Evolutionary conservation across 2,329 filamentous ascomycete genomes (phyloP).

Genomic region (Hansfordia pulvinata): DNA sequence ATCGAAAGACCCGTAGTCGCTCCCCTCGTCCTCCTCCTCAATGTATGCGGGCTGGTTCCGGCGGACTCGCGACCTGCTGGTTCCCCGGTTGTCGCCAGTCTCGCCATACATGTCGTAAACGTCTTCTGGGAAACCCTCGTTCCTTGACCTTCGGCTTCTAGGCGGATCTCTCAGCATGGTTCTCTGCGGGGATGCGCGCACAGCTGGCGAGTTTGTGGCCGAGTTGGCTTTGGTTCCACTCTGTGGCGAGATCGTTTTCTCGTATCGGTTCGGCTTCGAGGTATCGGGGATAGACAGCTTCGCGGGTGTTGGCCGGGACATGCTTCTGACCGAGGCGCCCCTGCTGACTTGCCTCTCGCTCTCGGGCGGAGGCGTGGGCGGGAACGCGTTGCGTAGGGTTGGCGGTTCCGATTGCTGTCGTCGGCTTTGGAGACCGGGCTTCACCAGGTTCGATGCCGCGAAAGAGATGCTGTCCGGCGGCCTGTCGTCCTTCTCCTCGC

Average conservation of each 20-base stretch:
- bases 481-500: slow-evolving; percentile 60
- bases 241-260: slow-evolving; percentile 35
- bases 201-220: slow-evolving; percentile 21
- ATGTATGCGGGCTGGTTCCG: slow-evolving; percentile 48
- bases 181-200: slow-evolving; percentile 30
- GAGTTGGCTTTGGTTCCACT: slow-evolving; percentile 19
- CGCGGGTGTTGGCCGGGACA: slow-evolving; percentile 45
- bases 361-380: slow-evolving; percentile 96
- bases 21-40: slow-evolving; percentile 68
- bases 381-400: slow-evolving; percentile 68
- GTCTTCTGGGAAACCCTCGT: slow-evolving; percentile 54
- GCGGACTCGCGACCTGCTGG: slow-evolving; percentile 23
- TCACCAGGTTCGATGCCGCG: slow-evolving; percentile 85
- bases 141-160: slow-evolving; percentile 22
- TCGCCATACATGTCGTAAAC: slow-evolving; percentile 51
- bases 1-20: slow-evolving; percentile 60
- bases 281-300: slow-evolving; percentile 49
- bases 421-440: slow-evolving; percentile 66
- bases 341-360: slow-evolving; percentile 51
- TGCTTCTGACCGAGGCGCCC: slow-evolving; percentile 47
- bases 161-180: slow-evolving; percentile 24
- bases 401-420: slow-evolving; percentile 80
- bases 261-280: slow-evolving; percentile 37
- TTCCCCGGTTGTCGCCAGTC: slow-evolving; percentile 18
- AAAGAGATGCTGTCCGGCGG: slow-evolving; percentile 77